Percentiles rank a stretch among this genome's conserved stretches.
These are phyloP conservation scores for Sisymbrium irio DNA, from an alignment of 345 rosid species.

Conservation along the genomic window DNA sequence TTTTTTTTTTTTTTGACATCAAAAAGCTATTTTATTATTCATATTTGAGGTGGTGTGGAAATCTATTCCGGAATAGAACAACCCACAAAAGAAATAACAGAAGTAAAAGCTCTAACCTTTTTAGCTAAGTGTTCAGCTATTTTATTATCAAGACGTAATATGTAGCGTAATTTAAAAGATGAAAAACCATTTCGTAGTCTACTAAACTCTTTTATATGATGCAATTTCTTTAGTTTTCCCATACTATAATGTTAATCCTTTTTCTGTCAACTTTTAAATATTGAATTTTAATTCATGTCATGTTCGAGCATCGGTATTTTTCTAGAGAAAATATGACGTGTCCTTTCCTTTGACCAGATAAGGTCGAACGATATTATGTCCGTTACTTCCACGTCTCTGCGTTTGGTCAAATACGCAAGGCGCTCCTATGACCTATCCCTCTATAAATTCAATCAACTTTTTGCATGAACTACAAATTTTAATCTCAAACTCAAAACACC, in stretches of 20 bases:
- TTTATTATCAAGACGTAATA: too few species aligned
- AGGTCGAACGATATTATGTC: not conserved
- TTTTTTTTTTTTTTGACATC: too few species aligned
- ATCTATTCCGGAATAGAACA: too few species aligned
- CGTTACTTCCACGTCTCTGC: conserved; percentile 32
- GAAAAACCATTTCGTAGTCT: too few species aligned
- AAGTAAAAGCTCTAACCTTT: too few species aligned
- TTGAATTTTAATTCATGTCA: not conserved
- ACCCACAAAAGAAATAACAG: too few species aligned
- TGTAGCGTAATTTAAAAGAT: too few species aligned
- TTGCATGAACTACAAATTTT: not conserved
- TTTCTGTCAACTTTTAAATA: not conserved
- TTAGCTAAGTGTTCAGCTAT: too few species aligned
- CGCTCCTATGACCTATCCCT: conserved; percentile 5
- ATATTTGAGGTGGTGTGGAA: too few species aligned
- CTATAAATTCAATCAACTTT: not conserved
- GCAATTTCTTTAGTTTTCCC: not conserved
- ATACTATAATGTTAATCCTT: not conserved
- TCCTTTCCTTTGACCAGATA: conserved; percentile 20
- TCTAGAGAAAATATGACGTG: conserved; percentile 9
- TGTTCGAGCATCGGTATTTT: not conserved
- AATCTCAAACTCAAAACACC: not conserved
- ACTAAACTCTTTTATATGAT: too few species aligned
- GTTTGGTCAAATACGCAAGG: conserved; percentile 26
- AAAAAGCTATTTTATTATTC: too few species aligned